Evolutionary conservation across 208 protist genomes (phyloP).

Genomic region (Hexamita inflata): DNA sequence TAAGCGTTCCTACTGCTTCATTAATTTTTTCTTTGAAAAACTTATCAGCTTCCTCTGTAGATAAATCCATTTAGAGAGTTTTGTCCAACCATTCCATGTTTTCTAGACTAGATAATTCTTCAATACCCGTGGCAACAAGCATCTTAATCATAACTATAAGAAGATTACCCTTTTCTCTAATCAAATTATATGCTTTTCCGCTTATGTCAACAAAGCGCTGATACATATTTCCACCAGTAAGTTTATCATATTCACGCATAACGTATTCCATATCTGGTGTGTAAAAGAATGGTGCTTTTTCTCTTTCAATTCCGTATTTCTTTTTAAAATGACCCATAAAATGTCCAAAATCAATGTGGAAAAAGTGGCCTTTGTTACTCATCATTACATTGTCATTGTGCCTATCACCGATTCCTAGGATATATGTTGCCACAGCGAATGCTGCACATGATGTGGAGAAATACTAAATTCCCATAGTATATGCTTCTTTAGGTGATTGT

Average conservation of each 20-base stretch:
- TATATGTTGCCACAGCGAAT: conserved; percentile 79
- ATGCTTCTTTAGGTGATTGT: no score
- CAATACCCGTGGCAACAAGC: conserved; percentile 67
- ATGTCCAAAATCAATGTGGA: conserved; percentile 83
- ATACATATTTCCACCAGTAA: conserved; percentile 54
- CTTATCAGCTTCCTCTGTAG: conserved; percentile 55
- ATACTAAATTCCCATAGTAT: conserved; percentile 46
- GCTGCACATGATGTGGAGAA: conserved; percentile 69
- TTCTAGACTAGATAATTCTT: conserved; percentile 58
- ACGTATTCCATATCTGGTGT: conserved; percentile 65
- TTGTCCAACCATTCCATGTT: conserved; percentile 63
- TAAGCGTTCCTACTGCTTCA: conserved; percentile 53
- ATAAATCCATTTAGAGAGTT: conserved; percentile 52
- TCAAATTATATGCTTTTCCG: conserved; percentile 58
- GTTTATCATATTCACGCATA: conserved; percentile 44
- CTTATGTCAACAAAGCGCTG: conserved; percentile 57
- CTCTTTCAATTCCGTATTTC: conserved; percentile 72
- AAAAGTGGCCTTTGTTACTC: conserved; percentile 51
- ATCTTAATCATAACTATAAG: conserved; percentile 65
- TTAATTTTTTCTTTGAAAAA: conserved; percentile 60
- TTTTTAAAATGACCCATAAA: conserved; percentile 82
- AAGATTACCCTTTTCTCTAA: conserved; percentile 55
- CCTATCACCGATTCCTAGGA: conserved; percentile 60
- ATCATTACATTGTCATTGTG: conserved; percentile 60
- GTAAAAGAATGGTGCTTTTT: conserved; percentile 67